Base-by-base conservation (phyloP, 495 filamentous ascomycete genomes). In the Apiosordaria backusii region DNA sequence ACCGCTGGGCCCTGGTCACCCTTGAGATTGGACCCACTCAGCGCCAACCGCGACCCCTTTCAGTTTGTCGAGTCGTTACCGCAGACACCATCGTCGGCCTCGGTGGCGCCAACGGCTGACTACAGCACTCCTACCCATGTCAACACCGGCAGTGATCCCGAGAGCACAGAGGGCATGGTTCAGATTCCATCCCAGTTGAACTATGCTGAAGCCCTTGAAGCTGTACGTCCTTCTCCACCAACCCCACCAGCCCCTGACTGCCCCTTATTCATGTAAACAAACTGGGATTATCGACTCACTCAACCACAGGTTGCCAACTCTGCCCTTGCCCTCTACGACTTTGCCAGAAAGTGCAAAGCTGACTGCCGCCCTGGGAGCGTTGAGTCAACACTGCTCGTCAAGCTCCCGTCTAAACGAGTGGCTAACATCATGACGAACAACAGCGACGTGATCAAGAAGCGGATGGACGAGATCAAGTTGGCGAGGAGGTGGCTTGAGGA, bases 1-100 rank as follows among this genome's bases (percentile, higher is more conserved):
- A 55, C 52, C n/a, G 52, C 52, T 22, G 52, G n/a, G n/a, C 52
- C 52, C n/a, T 55, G 52, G 52, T 55, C 52, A 55, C 52, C n/a
- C 35, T 13, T 45, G 35, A 45, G 13, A 45, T 45, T 45, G 35
- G 35, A 45, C 13, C n/a, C 52, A 55, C 52, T 55, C 52, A 23
- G 52, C 52, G 52, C 52, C 52, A 19, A 23, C 4, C 52, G 52
- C 52, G 52, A 23, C 22, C 22, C n/a, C 0, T 19, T 7, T 5
- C n/a, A 55, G 2, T 22, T 19, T 7, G n/a, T 6, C 52, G 52
- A 55, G 3, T 55, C 4, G 40, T 16, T 7, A 23, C 52, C 52
- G 1, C 22, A 18, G 10, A 19, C 15, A 55, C 52, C 52, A 55
- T 55, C 52, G n/a, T 55, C n/a, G 4, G 52, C 52, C n/a, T 55